Evolutionary conservation across 768 basidiomycete genomes (phyloP).

Genomic region (Myochromella boudieri): DNA sequence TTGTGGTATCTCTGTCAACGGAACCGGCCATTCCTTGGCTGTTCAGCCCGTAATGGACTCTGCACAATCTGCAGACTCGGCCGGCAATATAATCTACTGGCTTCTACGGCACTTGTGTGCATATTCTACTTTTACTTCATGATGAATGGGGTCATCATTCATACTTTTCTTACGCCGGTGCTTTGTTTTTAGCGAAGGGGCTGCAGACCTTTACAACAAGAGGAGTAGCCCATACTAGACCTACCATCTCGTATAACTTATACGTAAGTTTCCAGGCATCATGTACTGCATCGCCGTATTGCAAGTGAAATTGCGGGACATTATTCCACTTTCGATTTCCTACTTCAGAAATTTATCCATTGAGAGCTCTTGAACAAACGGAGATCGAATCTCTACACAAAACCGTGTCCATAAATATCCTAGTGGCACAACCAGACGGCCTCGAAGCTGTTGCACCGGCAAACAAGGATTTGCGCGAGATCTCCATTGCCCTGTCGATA

Average conservation of each 20-base stretch:
- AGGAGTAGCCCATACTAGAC: too few species aligned
- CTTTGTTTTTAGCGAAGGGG: conserved; percentile 8
- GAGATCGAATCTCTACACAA: too few species aligned
- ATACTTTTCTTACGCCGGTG: conserved; percentile 1
- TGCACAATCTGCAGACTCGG: conserved; percentile 9
- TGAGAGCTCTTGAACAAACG: too few species aligned
- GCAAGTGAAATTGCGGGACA: neutral
- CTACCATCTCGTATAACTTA: neutral
- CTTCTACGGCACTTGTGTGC: neutral
- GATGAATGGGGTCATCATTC: conserved; percentile 3
- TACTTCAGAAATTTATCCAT: too few species aligned
- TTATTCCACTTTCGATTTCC: neutral
- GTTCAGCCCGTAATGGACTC: too few species aligned
- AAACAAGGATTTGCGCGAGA: neutral
- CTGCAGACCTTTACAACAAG: neutral
- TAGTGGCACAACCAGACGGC: conserved; percentile 5
- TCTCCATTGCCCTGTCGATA: neutral
- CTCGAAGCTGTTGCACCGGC: neutral
- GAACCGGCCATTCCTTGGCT: too few species aligned
- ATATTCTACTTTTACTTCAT: conserved; percentile 1
- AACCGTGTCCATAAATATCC: too few species aligned
- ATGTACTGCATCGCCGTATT: neutral
- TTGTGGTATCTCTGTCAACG: too few species aligned
- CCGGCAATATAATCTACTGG: too few species aligned
- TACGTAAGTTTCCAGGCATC: neutral